Conservation (phyloP, 2,329 filamentous ascomycete species). For the Xylariales sp. region DNA sequence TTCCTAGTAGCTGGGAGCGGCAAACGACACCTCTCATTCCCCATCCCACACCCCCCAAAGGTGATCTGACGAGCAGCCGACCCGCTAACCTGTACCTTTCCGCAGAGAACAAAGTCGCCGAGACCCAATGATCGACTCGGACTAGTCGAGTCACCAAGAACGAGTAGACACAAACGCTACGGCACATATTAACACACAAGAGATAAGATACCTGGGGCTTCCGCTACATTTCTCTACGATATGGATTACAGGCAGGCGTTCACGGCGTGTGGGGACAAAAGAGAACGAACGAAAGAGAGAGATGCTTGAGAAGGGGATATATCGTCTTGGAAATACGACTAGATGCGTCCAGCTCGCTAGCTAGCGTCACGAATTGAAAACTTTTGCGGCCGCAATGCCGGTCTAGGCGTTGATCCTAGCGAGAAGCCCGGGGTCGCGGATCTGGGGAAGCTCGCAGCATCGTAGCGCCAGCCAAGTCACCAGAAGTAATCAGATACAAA, state of each 20-base stretch:
- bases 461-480: background rate
- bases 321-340: conserved; percentile 1
- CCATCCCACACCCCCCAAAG: no score
- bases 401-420: background rate
- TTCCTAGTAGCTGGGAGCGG: no score
- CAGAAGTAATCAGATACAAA: background rate
- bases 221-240: background rate
- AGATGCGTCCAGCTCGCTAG: background rate
- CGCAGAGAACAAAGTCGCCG: conserved; percentile 50
- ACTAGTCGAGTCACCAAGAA: background rate
- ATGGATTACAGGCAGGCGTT: conserved; percentile 27
- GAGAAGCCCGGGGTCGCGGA: background rate
- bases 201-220: background rate
- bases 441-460: background rate
- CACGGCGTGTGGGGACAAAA: conserved; percentile 16
- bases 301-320: background rate
- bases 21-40: no score
- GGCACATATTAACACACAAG: background rate
- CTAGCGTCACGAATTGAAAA: background rate
- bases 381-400: no score
- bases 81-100: conserved; percentile 23
- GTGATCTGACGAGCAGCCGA: no score
- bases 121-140: conserved; percentile 39
- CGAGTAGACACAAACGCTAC: background rate
- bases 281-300: background rate